A percentile compares a stretch with the other conserved stretches of the same genome.
These are phyloP conservation scores for Penicillium bialowiezense DNA, from an alignment of 495 filamentous ascomycete species.

Conservation along the genomic window DNA sequence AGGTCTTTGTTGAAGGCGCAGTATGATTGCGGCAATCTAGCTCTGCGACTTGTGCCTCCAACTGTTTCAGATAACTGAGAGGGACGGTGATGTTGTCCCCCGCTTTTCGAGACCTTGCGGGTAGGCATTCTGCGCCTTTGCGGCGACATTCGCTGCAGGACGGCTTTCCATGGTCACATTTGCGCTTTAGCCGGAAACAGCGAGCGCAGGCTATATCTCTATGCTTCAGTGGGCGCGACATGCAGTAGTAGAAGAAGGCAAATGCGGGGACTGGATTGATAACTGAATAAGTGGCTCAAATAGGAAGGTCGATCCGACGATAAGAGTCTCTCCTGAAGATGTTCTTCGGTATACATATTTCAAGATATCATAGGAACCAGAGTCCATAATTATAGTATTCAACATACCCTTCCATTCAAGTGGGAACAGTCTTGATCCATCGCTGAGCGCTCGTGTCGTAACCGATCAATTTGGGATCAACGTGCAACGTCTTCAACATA, in stretches of 20 bases:
- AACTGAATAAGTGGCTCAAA: slow-evolving; percentile 5
- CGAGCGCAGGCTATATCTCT: slow-evolving; percentile 33
- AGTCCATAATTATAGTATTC: neutral
- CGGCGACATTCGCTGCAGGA: slow-evolving; percentile 33
- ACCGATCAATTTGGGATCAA: slow-evolving; percentile 62
- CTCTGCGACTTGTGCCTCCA: slow-evolving; percentile 26
- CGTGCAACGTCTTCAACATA: slow-evolving; percentile 67
- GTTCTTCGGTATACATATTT: neutral
- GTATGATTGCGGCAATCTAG: slow-evolving; percentile 7
- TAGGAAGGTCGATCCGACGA: slow-evolving; percentile 22
- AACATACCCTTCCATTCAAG: slow-evolving; percentile 5
- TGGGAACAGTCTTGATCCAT: slow-evolving; percentile 53
- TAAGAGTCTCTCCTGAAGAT: neutral
- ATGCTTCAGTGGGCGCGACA: slow-evolving; percentile 27
- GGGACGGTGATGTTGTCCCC: slow-evolving; percentile 33
- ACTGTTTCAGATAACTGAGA: slow-evolving; percentile 29
- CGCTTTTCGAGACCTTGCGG: slow-evolving; percentile 23
- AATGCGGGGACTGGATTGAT: slow-evolving; percentile 21
- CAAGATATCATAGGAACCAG: neutral
- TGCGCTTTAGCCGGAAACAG: slow-evolving; percentile 34
- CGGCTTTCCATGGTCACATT: slow-evolving; percentile 35
- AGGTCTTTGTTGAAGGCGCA: neutral
- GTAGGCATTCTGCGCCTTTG: slow-evolving; percentile 32
- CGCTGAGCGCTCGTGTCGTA: slow-evolving; percentile 53
- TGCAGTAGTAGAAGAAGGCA: slow-evolving; percentile 9